Base-by-base conservation (phyloP, 805 yeast genomes). In the Ascoidea rubescens region DNA sequence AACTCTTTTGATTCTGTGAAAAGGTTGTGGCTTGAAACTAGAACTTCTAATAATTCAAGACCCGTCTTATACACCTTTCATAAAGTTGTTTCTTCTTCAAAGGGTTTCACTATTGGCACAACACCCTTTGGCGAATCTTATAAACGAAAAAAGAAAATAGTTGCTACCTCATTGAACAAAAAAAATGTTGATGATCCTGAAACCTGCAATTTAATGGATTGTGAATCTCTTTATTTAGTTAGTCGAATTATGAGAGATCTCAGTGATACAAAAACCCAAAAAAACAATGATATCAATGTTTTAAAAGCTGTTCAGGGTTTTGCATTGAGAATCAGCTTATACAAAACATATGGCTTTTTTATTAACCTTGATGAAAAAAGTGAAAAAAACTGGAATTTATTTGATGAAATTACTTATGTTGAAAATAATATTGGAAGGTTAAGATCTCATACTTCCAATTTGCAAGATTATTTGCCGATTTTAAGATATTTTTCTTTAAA, bases 1-100 rank as follows among this genome's bases (percentile, higher is more conserved):
- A 83, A 85, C 60, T 74, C 84, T 1, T 80, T 67, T 57, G 74
- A 72, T 4, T 73, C 82, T 5, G 78, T 81, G 1, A 62, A 65
- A 45, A 67, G 67, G 30, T 64, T 85, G 3, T 83, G 86, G 85
- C 62, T 74, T 31, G 64, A 63, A 32, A 69, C 71, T 56, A 67
- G 79, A 5, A 62, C 69, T 42, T 75, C 80, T 3, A 77, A 77
- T 54, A 81, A 78, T 58, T 84, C 91, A 1, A 67, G 95, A 46
- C 93, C 93, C 0, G 64, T 71, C 21, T 68, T 75, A 51, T 77
- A 77, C 62, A 82, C 89, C 1, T 85, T 86, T 65, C 93, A 86
- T 64, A 67, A 71, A 17, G 70, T 84, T 2, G 69, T 84, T 47
- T 73, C 84, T 0, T 64, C 70, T 30, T 71, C 77, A 0, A 79